Evolutionary conservation across 73 alveolate genomes (phyloP).

Genomic region (Paramecium octaurelia): DNA sequence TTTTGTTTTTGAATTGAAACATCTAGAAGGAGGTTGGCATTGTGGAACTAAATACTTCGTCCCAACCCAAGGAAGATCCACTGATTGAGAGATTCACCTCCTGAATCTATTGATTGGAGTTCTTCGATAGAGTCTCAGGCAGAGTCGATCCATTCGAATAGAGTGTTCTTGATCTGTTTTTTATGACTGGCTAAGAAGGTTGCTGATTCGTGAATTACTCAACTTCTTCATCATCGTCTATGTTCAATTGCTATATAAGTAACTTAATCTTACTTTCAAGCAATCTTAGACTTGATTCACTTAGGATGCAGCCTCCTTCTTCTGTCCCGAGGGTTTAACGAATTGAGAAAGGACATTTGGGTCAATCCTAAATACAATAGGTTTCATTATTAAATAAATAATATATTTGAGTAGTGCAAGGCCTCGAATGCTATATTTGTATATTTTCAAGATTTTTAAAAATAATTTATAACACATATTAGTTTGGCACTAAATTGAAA

Average conservation of each 20-base stretch:
- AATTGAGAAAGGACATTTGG: not conserved
- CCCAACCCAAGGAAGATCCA: not conserved
- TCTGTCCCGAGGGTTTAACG: not conserved
- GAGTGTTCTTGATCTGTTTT: not conserved
- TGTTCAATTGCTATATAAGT: not conserved
- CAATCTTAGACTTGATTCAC: not conserved
- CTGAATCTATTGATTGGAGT: not conserved
- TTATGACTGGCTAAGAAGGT: not conserved
- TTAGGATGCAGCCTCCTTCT: not conserved
- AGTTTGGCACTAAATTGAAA: not conserved
- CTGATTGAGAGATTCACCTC: not conserved
- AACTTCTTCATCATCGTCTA: not conserved
- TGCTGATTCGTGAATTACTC: not conserved
- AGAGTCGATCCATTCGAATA: not conserved
- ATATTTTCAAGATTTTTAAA: not conserved
- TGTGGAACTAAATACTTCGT: not conserved
- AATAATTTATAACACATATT: not conserved
- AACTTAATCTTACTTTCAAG: not conserved
- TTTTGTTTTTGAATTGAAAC: constrained; percentile 10
- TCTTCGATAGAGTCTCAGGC: not conserved
- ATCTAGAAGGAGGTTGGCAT: constrained; percentile 26
- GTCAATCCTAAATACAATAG: not conserved
- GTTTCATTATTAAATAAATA: not conserved
- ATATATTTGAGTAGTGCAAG: not conserved
- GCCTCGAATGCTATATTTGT: not conserved